Base-by-base conservation (phyloP, 257 asterid genomes). In the Ilex aquifolium region DNA sequence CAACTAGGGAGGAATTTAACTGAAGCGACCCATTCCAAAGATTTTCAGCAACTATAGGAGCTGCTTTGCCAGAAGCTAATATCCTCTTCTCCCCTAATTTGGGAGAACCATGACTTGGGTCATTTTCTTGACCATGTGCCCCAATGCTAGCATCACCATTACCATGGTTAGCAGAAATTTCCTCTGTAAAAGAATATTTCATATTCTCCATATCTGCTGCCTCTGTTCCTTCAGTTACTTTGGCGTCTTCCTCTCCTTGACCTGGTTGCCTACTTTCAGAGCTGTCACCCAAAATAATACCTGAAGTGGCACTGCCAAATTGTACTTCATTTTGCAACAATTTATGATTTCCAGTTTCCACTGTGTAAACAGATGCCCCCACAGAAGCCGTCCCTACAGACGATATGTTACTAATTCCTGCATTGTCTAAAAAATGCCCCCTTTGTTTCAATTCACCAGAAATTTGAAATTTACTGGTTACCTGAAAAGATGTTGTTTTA, bases 1-100 rank as follows among this genome's bases (percentile, higher is more conserved):
- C 72, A 17, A 53, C 53, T 40, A 63, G 10, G n/a, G 72, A 57
- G 32, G 70, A 40, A 44, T 66, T 65, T 10, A 75, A 72, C 70
- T 70, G 69, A 58, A 75, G 69, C 57, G 70, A 57, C 60, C 80
- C 80, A 46, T 61, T 72, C 80, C 80, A 75, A n/a, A 75, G 56
- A 67, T 70, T 65, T 75, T 65, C 76, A 57, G 49, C 52, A 7
- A 60, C 74, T 49, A 55, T 27, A 46, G 68, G 52, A 31, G 65
- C 46, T 16, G 61, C 27, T 50, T 73, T 64, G 27, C 16, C 44
- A 57, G 57, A 56, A 17, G 52, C 32, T 50, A 32, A 49, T 53
- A 56, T 54, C 40, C 57, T 56, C 63, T 64, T 60, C 21, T 49
- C 67, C 48, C 53, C 53, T 31, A 61, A 61, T 50, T 55, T 62